Evolutionary conservation across 1,284 basidiomycete species (phyloP), one percentile per base, ranked within the genome.

Genomic region (Cutaneotrichosporon sp.): DNA sequence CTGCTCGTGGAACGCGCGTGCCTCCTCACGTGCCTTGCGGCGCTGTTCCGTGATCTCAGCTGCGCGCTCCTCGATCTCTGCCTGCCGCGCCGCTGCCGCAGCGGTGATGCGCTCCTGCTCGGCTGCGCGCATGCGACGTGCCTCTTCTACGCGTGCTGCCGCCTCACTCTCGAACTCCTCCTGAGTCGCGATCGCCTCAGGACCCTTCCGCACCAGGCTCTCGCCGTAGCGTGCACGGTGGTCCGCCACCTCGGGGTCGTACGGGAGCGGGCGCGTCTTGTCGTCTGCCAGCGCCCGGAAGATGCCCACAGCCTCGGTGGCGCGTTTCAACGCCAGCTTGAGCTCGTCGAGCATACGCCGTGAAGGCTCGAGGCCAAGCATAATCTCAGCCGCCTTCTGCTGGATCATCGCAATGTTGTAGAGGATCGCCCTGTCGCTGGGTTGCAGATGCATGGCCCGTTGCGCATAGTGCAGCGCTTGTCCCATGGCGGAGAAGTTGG

Each of bases 341-440:
- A 97, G 83, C 69, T 96, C 92, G 62, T 86, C 86, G 9, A 94
- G 82, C 1, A 88, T 87, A 21, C 95, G 87, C 74, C 91, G 92
- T 16, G 86, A 83, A 0, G 89, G 85, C 2, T 85, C 84, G 22
- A 94, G 81, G 1, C 86, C 84, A 66, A 93, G 87, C 56, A 97
- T 81, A 81, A 97, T 85, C 77, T 97, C 92, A 0, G 91, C 90
- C 0, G 90, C 89, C 79, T 96, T 96, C 78, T 97, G 94, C 78
- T 94, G 88, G 42, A 97, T 92, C 89, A 97, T 93, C 61, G 93
- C 94, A 73, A 97, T 90, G 78, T 97, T 97, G 81, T 95, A 97
- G 50, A 91, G 70, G 59, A 90, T 88, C 6, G 91, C 90, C 73
- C 93, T 92, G 82, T 97, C 94, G 63, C 84, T 85, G 0, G 92